A percentile compares a stretch with the other conserved stretches of the same genome.
phyloP scores from a whole-genome alignment of 352 stramenopile genomes.

The Phytophthora pseudosyringae region DNA sequence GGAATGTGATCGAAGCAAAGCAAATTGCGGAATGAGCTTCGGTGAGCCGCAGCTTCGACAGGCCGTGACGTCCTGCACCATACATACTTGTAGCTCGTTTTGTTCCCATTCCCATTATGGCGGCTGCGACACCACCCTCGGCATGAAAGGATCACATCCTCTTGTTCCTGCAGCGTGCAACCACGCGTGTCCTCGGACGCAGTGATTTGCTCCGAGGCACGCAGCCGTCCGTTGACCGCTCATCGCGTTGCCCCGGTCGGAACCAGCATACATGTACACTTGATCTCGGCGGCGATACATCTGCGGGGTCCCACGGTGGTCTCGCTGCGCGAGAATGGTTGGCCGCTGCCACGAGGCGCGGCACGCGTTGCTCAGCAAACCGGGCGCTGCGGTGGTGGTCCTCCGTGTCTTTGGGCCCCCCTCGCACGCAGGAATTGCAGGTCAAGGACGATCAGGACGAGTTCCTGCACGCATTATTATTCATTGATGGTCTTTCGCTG shows the following conservation, averaged over 20 bases:
- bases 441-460: constrained; percentile 7
- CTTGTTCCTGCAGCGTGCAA: constrained; percentile 19
- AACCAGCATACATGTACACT: constrained; percentile 30
- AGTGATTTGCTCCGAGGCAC: constrained; percentile 33
- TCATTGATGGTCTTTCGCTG: constrained; percentile 1
- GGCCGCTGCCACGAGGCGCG: constrained; percentile 26
- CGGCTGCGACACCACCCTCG: constrained; percentile 13
- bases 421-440: constrained; percentile 6
- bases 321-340: constrained; percentile 28
- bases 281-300: constrained; percentile 22
- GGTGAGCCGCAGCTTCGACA: neutral
- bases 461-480: neutral
- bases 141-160: constrained; percentile 12
- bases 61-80: neutral
- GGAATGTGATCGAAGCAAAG: constrained; percentile 27
- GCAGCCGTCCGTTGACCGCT: constrained; percentile 14
- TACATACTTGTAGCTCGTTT: too few relatives aligned
- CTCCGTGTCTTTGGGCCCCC: constrained; percentile 5
- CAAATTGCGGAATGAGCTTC: constrained; percentile 30
- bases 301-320: constrained; percentile 27
- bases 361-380: constrained; percentile 34
- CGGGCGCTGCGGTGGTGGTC: neutral
- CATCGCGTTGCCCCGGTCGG: constrained; percentile 17
- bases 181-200: constrained; percentile 24
- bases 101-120: constrained; percentile 23